Base-by-base conservation (phyloP, 2,329 filamentous ascomycete genomes). In the Fusarium cyanostomum region DNA sequence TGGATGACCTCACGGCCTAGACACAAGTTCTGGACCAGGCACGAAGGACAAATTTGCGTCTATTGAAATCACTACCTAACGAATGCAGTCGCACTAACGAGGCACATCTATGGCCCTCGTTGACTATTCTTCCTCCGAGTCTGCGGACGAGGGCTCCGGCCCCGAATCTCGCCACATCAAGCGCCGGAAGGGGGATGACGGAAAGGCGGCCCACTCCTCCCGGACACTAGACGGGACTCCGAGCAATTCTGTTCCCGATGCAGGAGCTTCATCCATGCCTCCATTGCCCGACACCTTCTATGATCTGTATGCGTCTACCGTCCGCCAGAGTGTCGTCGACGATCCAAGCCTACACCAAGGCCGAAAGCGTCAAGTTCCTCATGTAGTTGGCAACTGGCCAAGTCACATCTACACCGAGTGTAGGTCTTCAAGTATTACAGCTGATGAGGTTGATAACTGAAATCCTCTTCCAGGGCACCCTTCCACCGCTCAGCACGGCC, bases 381-480 rank as follows among this genome's bases (percentile, higher is more conserved):
- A 99, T 77, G 82, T 94, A 24, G 86, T 88, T 57, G 95, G 95
- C 59, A 92, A 93, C 75, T 99, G 95, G 95, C 92, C 94, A 2
- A 92, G 89, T 30, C 94, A 98, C 77, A 74, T 98, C 41, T 98
- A 96, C 75, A 82, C 97, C 54, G 94, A 98, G 80, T 99, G 95
- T 96, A 82, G 78, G 88, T 80, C 12, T 28, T 13, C 4, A 35
- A 37, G 27, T 7, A 15, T n/a, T n/a, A 12, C 6, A n/a, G 30
- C 13, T 26, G 5, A 21, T 21, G 26, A 18, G 18, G n/a, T 49
- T 41, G 9, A 64, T 52, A 11, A 9, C 26, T 49, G 26, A 45
- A 42, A 34, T 30, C 35, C 11, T 16, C 16, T 21, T 8, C 21
- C 63, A 88, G 86, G 86, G 87, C 81, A 83, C 73, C 87, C 87